Evolutionary conservation across 257 asterid genomes (phyloP), one percentile per base, ranked within the genome.

Genomic region (Sherardia arvensis): DNA sequence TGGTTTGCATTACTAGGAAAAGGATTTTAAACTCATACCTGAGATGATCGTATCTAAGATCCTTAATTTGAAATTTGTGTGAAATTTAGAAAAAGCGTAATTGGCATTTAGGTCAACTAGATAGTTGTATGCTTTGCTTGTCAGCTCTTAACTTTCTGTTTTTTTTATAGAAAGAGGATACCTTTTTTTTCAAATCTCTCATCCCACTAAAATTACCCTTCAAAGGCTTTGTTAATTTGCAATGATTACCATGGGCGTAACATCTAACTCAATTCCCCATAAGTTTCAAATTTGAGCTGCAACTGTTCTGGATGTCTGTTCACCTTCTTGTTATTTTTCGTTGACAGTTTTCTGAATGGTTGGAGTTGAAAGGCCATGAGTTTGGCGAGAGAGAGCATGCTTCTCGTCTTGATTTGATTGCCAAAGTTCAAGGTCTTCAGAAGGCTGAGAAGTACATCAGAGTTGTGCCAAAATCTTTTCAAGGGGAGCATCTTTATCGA

Each of bases 291-390:
- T 23, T 43, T 28, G n/a, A 48, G 27, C 63, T 62, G 12, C 14
- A 62, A 23, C 60, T 22, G 38, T 21, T 38, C 30, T 61, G 59
- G 58, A 53, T 36, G 45, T 53, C 51, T 49, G 47, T 48, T 48
- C 27, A 27, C 61, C 30, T 27, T 15, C 10, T 21, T 22, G 20
- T 25, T 65, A 53, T 75, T 76, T 40, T 22, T 61, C 43, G 71
- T 65, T 72, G 81, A 70, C 90, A 87, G 96, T 73, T 91, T 25
- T 85, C 88, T 2, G 88, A 87, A 68, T 91, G 96, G 91, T 51
- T 80, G 79, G 83, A 84, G 74, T 74, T 78, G 36, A 76, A 76
- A 38, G 76, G 60, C 2, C 21, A 76, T 64, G 84, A 86, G 66
- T 83, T 86, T 66, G 33, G 15, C 20, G 87, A 81, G 72, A 45